Evolutionary conservation across 2,329 filamentous ascomycete genomes (phyloP), one percentile per base, ranked within the genome.

Genomic region (Xylariaceae sp.): DNA sequence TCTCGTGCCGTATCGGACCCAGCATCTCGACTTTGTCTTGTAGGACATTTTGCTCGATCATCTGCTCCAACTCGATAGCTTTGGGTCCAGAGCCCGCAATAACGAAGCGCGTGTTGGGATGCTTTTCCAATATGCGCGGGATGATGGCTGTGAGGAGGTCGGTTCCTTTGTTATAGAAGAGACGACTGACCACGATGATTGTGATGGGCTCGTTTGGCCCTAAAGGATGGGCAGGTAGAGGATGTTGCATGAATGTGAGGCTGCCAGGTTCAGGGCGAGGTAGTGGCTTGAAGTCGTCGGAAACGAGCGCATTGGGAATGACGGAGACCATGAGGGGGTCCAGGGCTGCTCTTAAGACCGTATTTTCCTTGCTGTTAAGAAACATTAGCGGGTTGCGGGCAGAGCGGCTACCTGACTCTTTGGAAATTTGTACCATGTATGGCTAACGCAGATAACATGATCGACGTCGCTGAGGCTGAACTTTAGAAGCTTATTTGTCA

Each of bases 131-230:
- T 39, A 98, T 95, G 36, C 90, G 83, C 1, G 93, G 93, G 40
- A 98, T 95, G 3, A 89, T 89, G 9, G 91, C 93, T 18, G 95
- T 95, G n/a, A 98, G 78, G 0, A 98, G 79, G 62, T 98, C 94
- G 1, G 89, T 97, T 45, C 93, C 93, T 64, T 98, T 98, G 67
- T 98, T 98, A 67, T 97, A 97, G 66, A 97, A 98, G 1, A 98
- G 80, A 16, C 93, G 88, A 8, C 90, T 96, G 48, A 98, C 95
- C 16, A 98, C 91, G 2, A 98, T 89, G 44, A 98, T 96, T 7
- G 89, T 96, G 56, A 98, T 91, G 9, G 82, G 85, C 55, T 96
- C 91, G 50, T 88, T 76, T 0, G 89, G 87, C 0, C 87, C 86
- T 3, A 95, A 76, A 6, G 80, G 81, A 40, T 83, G 82, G 3